Evolutionary conservation across 345 rosid genomes (phyloP).

Genomic region (Populus nigra): DNA sequence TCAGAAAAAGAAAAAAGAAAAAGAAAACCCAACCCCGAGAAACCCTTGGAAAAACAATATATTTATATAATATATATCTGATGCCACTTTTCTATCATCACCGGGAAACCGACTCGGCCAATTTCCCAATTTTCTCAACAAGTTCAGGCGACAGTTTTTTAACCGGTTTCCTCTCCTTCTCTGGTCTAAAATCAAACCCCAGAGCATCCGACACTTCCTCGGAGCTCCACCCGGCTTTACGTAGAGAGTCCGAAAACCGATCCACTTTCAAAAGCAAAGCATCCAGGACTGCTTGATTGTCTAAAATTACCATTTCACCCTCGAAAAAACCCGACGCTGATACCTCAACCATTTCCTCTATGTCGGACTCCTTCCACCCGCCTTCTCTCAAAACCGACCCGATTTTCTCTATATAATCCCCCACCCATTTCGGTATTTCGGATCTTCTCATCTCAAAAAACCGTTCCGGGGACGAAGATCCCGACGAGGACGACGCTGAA

Average conservation of each 20-base stretch:
- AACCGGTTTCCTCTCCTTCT: conserved; percentile 68
- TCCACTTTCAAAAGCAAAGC: conserved; percentile 81
- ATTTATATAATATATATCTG: conserved; percentile 1
- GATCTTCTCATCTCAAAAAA: conserved; percentile 66
- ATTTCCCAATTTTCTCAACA: conserved; percentile 67
- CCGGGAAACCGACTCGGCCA: conserved; percentile 81
- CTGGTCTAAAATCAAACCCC: conserved; percentile 78
- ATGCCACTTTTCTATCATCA: conserved; percentile 32
- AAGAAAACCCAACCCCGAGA: conserved; percentile 6
- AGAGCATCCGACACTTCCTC: conserved; percentile 90
- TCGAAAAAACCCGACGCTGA: conserved; percentile 86
- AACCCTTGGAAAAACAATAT: background rate
- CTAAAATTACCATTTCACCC: conserved; percentile 72
- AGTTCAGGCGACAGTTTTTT: conserved; percentile 70
- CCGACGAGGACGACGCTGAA: conserved; percentile 55
- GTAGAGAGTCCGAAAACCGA: conserved; percentile 82
- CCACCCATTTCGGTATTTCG: conserved; percentile 78
- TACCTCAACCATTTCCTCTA: conserved; percentile 66
- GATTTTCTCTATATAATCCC: conserved; percentile 61
- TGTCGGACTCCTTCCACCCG: conserved; percentile 87
- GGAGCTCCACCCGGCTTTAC: conserved; percentile 95
- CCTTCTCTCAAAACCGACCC: conserved; percentile 80
- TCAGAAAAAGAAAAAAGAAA: conserved; percentile 1
- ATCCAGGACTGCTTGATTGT: conserved; percentile 74
- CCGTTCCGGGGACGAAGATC: conserved; percentile 68